Base-by-base conservation (phyloP, 306 rosid genomes). In the Cicer pinnatifidum region DNA sequence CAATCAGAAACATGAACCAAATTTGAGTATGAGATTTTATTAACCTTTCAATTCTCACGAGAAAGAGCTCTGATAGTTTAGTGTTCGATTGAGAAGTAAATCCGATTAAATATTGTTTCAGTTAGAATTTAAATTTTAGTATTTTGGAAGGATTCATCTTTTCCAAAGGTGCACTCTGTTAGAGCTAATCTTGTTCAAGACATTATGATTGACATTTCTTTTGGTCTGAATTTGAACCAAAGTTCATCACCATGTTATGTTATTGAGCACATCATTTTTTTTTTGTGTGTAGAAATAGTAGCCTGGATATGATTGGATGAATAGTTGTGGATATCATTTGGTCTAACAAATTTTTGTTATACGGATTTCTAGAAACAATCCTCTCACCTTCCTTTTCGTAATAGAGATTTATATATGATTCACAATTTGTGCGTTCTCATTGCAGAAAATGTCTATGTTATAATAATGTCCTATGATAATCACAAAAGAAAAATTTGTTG, bases 391-490 rank as follows among this genome's bases (percentile, higher is more conserved):
- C 5, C 19, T 59, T 56, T 20, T 23, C 4, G 9, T 23, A 9
- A 5, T 8, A 9, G 6, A 28, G 12, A 19, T 56, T 9, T 33
- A 8, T 57, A 5, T 10, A 37, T 10, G 39, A 56, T 56, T 56
- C 62, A 62, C 23, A 39, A 38, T 37, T 5, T 60, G 63, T 62
- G 20, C 12, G 5, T 12, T 58, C 15, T 35, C 47, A 13, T n/a
- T 72, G 10, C 52, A 16, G 9, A 48, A 73, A 47, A 74, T 61
- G 48, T 19, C 13, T 28, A 11, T 43, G 57, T 4, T 51, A 73
- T 46, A 11, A 63, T 73, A 1, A 66, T 47, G 48, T 37, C 50
- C 50, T 23, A 10, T 43, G 15, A 15, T 73, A 11, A 46, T 16
- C 12, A 35, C 20, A 38, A 8, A 37, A 63, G 41, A 45, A 45